These are phyloP conservation scores for Thymus quinquecostatus DNA, from an alignment of 257 asterid genomes.

Conservation along the genomic window DNA sequence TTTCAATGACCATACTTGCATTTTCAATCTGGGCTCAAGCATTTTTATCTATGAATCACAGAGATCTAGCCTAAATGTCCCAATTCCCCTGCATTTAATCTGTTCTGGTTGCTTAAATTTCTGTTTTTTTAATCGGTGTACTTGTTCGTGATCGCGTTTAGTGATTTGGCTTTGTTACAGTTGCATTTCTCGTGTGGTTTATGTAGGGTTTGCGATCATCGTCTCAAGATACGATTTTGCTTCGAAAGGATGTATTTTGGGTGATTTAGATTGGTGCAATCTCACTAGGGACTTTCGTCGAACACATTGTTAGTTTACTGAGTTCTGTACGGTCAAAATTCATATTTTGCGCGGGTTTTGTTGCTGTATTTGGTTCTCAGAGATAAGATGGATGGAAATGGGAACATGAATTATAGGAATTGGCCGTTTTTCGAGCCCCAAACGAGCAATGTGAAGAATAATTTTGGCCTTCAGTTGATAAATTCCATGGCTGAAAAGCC, in stretches of 20 bases:
- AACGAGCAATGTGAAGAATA: constrained; percentile 39
- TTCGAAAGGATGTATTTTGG: constrained; percentile 22
- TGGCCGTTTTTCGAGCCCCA: constrained; percentile 59
- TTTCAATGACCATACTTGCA: neutral
- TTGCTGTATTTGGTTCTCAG: constrained; percentile 9
- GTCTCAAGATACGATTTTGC: constrained; percentile 20
- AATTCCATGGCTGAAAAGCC: constrained; percentile 61
- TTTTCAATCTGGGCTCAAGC: constrained; percentile 7
- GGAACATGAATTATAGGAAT: constrained; percentile 50
- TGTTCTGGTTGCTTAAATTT: neutral
- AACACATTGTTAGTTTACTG: constrained; percentile 28
- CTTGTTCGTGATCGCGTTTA: constrained; percentile 4
- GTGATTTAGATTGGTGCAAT: constrained; percentile 25
- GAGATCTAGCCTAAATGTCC: constrained; percentile 39
- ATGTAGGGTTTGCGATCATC: constrained; percentile 33
- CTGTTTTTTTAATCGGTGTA: neutral
- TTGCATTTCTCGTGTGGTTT: constrained; percentile 34
- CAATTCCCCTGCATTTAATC: constrained; percentile 23
- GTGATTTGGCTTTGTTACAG: constrained; percentile 28
- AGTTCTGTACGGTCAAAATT: constrained; percentile 19
- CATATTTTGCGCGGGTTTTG: constrained; percentile 2
- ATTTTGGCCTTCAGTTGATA: constrained; percentile 63
- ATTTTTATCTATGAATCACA: neutral
- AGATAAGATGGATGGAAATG: constrained; percentile 71
- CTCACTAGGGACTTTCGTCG: constrained; percentile 13